phyloP scores from a whole-genome alignment of 2,329 filamentous ascomycete species.

The Podosphaera xanthii region DNA sequence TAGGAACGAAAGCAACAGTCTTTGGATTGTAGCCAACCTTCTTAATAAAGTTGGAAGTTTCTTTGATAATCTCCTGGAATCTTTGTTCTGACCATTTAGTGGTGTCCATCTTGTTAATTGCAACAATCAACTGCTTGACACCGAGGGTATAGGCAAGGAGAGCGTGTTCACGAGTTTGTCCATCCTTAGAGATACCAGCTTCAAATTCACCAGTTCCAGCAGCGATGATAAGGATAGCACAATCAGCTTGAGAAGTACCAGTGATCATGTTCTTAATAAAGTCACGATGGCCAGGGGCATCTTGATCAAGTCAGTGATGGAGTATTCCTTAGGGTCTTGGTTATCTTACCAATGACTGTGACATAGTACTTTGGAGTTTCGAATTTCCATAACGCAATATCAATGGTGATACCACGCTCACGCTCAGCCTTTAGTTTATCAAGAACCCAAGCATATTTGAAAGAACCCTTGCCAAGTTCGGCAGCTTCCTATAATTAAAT shows the following conservation, averaged over 20 bases:
- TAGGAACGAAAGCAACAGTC: slow-evolving; percentile 92
- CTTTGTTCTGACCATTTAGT: slow-evolving; percentile 92
- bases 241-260: slow-evolving; percentile 99
- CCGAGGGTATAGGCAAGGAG: slow-evolving; percentile 98
- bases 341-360: slow-evolving; percentile 71
- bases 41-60: slow-evolving; percentile 99
- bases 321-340: not conserved
- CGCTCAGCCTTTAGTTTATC: slow-evolving; percentile 99
- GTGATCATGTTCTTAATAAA: slow-evolving; percentile 99
- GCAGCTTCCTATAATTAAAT: slow-evolving; percentile 57
- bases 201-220: slow-evolving; percentile 99
- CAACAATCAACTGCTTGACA: slow-evolving; percentile 99
- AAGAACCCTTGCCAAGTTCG: slow-evolving; percentile 98
- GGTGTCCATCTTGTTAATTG: slow-evolving; percentile 99
- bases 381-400: slow-evolving; percentile 99
- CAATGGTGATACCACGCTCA: slow-evolving; percentile 99
- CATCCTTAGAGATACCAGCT: slow-evolving; percentile 99
- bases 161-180: slow-evolving; percentile 99
- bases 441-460: slow-evolving; percentile 99
- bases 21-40: slow-evolving; percentile 99
- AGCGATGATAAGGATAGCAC: slow-evolving; percentile 99
- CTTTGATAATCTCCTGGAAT: slow-evolving; percentile 99
- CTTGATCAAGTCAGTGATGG: slow-evolving; percentile 21
- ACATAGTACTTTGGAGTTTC: slow-evolving; percentile 95
- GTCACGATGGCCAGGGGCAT: slow-evolving; percentile 98